Base-by-base conservation (phyloP, 352 stramenopile genomes). In the Globisporangium iwayamae region DNA sequence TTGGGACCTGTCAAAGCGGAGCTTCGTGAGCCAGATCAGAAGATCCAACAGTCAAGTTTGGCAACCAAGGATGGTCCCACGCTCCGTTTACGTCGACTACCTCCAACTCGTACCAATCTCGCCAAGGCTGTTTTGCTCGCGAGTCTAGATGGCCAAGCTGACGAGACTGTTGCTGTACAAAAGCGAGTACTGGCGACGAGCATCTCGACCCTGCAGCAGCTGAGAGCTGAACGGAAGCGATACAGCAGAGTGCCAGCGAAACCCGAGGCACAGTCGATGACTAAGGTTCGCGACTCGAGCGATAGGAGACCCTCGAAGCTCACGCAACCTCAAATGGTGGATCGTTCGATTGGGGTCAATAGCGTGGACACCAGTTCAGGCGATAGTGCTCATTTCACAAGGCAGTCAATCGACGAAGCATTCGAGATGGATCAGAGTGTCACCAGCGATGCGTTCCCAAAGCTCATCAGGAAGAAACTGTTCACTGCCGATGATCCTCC, bases 221-320 rank as follows among this genome's bases (percentile, higher is more conserved):
- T 67, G 6, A 48, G 53, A 53, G 43, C 45, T 9, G 45, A 67
- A 25, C 53, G 62, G 3, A 67, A 67, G 25, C 62, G 34, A 32
- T 53, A 32, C 14, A 16, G n/a, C 1, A 20, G 20, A 25, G 16
- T 32, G 0, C 13, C 28, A 34, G 4, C 3, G 4, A 36, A 16
- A 20, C 2, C 10, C 2, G 32, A 13, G 7, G n/a, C n/a, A 2
- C 7, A 14, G 32, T 9, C 52, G 46, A 10, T 6, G 4, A 14
- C 8, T 3, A 4, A 46, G 10, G 18, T 30, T 32, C 28, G 50
- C 11, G 28, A 14, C 30, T 41, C 14, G 11, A 16, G 10, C n/a
- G 13, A 20, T 39, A 30, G 10, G 16, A 41, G 28, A 25, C 14
- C 28, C 30, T 14, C 14, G 22, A 25, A 56, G 28, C 28, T 14